Percentiles rank a stretch among this genome's conserved stretches.
phyloP scores from a whole-genome alignment of 345 rosid genomes.

The Sapria himalayana region DNA sequence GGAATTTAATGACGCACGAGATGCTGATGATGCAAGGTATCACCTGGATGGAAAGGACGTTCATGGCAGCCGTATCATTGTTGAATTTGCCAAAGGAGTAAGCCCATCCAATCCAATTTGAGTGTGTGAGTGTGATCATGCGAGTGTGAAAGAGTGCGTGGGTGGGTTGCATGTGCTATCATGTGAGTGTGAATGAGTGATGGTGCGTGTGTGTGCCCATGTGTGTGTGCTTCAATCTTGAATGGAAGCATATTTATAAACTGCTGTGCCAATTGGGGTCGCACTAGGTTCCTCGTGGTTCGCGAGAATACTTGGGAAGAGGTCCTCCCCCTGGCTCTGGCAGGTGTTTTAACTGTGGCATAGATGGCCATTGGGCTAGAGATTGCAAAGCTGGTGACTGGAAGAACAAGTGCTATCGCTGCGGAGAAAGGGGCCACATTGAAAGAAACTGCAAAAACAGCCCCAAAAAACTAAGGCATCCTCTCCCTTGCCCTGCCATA shows the following conservation, averaged over 20 bases:
- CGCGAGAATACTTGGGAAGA: constrained; percentile 61
- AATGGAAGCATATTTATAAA: too few relatives aligned
- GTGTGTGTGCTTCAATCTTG: too few relatives aligned
- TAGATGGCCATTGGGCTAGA: constrained; percentile 96
- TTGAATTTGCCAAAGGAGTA: constrained; percentile 86
- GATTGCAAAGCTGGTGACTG: constrained; percentile 96
- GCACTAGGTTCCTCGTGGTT: constrained; percentile 53
- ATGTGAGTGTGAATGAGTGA: too few relatives aligned
- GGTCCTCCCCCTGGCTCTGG: constrained; percentile 97
- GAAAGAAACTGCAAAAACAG: constrained; percentile 89
- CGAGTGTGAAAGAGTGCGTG: too few relatives aligned
- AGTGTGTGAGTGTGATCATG: neutral
- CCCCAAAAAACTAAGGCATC: constrained; percentile 54
- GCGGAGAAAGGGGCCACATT: constrained; percentile 91
- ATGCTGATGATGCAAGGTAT: constrained; percentile 87
- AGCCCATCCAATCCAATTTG: constrained; percentile 5
- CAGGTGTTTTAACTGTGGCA: constrained; percentile 87
- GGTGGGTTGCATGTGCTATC: too few relatives aligned
- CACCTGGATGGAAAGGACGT: constrained; percentile 58
- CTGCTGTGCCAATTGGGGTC: too few relatives aligned
- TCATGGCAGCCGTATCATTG: constrained; percentile 78
- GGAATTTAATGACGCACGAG: constrained; percentile 91
- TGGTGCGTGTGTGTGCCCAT: too few relatives aligned
- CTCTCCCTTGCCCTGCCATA: neutral
- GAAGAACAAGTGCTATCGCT: constrained; percentile 91